Evolutionary conservation across 1,284 basidiomycete genomes (phyloP).

Genomic region (Neolentinus lepideus): DNA sequence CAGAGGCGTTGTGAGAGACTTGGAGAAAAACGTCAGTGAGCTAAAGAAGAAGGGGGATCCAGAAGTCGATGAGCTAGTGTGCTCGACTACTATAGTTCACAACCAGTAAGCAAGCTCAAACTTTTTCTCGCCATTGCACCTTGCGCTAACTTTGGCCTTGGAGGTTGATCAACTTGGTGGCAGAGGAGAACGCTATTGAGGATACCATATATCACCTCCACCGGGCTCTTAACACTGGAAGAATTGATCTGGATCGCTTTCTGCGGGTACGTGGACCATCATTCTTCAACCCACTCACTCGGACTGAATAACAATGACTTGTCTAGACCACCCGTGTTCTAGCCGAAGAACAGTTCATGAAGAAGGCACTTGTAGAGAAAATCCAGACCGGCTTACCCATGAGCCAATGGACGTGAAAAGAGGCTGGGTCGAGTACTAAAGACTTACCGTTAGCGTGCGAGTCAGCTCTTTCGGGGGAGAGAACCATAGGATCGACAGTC

Average conservation of each 20-base stretch:
- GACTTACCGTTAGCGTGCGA: not conserved
- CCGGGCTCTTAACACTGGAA: constrained; percentile 85
- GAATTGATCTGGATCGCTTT: constrained; percentile 90
- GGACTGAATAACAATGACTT: constrained; percentile 11
- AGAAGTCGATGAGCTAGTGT: constrained; percentile 90
- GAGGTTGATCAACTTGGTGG: constrained; percentile 90
- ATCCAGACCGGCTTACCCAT: constrained; percentile 62
- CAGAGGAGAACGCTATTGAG: constrained; percentile 98
- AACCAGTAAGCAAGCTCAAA: constrained; percentile 67
- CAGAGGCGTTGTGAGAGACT: constrained; percentile 51
- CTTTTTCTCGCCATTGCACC: not conserved
- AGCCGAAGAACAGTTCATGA: constrained; percentile 93
- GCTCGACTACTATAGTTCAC: constrained; percentile 90
- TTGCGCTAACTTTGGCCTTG: not conserved
- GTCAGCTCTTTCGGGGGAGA: not conserved
- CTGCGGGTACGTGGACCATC: constrained; percentile 56
- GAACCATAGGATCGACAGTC: not conserved
- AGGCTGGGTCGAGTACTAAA: not conserved
- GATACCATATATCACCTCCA: constrained; percentile 98
- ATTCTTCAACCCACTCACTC: not conserved
- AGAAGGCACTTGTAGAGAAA: constrained; percentile 85
- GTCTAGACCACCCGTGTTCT: constrained; percentile 76
- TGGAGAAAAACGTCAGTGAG: constrained; percentile 62
- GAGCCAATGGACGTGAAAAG: constrained; percentile 2
- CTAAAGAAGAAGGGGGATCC: constrained; percentile 71